Conservation (phyloP, 1,139 yeast genomes). For the Sugiyamaella japonica region DNA sequence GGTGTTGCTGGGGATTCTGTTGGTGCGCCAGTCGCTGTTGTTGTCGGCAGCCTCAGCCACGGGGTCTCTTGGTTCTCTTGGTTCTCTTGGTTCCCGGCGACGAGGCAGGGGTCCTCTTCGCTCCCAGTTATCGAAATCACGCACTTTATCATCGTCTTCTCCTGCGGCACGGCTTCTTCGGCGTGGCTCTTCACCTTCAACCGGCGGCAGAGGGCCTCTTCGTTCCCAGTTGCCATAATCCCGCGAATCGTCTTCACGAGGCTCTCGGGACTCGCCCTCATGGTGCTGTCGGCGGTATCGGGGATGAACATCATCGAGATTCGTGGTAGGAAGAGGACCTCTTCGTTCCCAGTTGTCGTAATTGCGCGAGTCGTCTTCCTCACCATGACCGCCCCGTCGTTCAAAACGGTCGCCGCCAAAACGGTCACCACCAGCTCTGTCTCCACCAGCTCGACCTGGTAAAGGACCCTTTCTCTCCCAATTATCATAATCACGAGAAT, state of each 20-base stretch:
- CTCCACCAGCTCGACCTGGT: constrained; percentile 32
- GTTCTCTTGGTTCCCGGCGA: constrained; percentile 21
- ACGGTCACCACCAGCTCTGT: constrained; percentile 23
- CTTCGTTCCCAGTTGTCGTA: constrained; percentile 47
- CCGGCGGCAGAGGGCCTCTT: constrained; percentile 38
- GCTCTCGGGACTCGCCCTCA: constrained; percentile 18
- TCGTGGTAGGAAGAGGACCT: constrained; percentile 36
- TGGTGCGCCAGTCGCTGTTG: constrained; percentile 24
- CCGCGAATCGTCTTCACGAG: constrained; percentile 32
- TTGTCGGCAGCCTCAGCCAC: constrained; percentile 22
- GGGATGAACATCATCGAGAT: constrained; percentile 17
- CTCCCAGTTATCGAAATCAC: constrained; percentile 40
- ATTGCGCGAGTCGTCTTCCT: constrained; percentile 23
- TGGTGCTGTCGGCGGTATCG: constrained; percentile 21
- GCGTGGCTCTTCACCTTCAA: constrained; percentile 21
- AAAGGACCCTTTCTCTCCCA: constrained; percentile 39
- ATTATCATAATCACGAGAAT: constrained; percentile 36
- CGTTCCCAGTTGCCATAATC: constrained; percentile 40
- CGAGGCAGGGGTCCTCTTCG: constrained; percentile 37
- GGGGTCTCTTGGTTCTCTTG: constrained; percentile 21
- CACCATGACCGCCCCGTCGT: constrained; percentile 19
- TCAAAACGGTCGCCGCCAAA: too few species aligned
- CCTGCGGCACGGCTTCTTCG: constrained; percentile 19
- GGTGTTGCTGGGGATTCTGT: constrained; percentile 2
- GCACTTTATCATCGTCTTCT: constrained; percentile 17